Percentiles rank a stretch among this genome's conserved stretches.
These are phyloP conservation scores for Aspergillus pseudoglaucus DNA, from an alignment of 2,329 filamentous ascomycete species.

Conservation along the genomic window DNA sequence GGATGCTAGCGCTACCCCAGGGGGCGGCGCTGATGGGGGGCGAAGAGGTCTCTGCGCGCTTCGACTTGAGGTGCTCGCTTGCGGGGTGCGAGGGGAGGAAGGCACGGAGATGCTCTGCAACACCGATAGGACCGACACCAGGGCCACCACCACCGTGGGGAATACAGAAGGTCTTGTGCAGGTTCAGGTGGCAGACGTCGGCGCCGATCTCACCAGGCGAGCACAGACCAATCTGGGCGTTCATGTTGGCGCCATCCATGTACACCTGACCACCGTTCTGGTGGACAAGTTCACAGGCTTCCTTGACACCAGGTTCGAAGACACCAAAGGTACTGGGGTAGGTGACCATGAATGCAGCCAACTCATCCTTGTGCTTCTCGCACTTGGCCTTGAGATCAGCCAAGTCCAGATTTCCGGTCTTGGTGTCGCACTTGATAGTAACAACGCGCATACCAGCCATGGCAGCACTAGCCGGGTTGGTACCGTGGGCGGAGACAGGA, in stretches of 20 bases:
- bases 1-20: slow-evolving; percentile 83
- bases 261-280: slow-evolving; percentile 86
- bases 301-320: slow-evolving; percentile 83
- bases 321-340: slow-evolving; percentile 94
- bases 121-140: slow-evolving; percentile 88
- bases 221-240: slow-evolving; percentile 91
- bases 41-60: slow-evolving; percentile 44
- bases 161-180: slow-evolving; percentile 99
- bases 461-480: slow-evolving; percentile 88
- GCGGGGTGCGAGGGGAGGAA: slow-evolving; percentile 69
- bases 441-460: slow-evolving; percentile 96
- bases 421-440: slow-evolving; percentile 79
- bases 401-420: slow-evolving; percentile 84
- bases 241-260: slow-evolving; percentile 99
- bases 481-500: slow-evolving; percentile 89
- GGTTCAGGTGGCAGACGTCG: slow-evolving; percentile 92
- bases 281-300: slow-evolving; percentile 80
- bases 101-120: slow-evolving; percentile 69
- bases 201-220: slow-evolving; percentile 92
- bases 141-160: slow-evolving; percentile 92
- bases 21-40: slow-evolving; percentile 71
- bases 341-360: slow-evolving; percentile 93
- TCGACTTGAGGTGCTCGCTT: slow-evolving; percentile 41
- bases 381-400: slow-evolving; percentile 81
- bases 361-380: slow-evolving; percentile 74